Base-by-base conservation (phyloP, 371 early-diverging fungal species). In the Lichtheimia ornata region DNA sequence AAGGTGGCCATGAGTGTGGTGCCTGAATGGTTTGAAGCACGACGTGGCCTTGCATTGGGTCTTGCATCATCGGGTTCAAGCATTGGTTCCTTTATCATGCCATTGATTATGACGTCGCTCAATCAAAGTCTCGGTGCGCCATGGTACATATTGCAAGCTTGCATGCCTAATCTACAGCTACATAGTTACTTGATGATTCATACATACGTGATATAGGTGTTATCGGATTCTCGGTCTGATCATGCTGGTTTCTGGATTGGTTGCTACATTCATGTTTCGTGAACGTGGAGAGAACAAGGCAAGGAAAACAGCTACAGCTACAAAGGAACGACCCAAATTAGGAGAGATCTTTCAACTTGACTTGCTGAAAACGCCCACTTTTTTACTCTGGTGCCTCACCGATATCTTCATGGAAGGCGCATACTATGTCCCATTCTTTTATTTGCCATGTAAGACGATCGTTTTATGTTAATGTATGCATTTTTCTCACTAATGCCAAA, bases 41-140 rank as follows among this genome's bases (percentile, higher is more conserved):
- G 69, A 27, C 82, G 90, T 5, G 86, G 88, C 0, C 52, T 92
- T 43, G 92, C 89, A 11, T 78, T 85, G 0, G 94, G 91, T 9
- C 70, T 91, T 14, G 84, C 88, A 20, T 82, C 85, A 50, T 71
- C 85, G 56, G 93, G 93, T 4, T 75, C 84, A 6, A 90, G 92
- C 5, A 63, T 89, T 41, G 92, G 92, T 30, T 90, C 90, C 0
- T 77, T 91, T 7, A 77, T 82, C 41, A 66, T 90, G 63, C 75
- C 86, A 1, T 85, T 87, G 11, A 56, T 90, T 3, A 68, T 86
- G 45, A 81, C 76, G 25, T 55, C 69, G 27, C 65, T 89, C 11
- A 75, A 89, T 52, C 67, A 67, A 20, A 61, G 50, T 15, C 53
- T 85, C 11, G 89, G 86, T 0, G 62, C 76, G 20, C 61, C 68